Evolutionary conservation across 2,329 filamentous ascomycete species (phyloP).

Genomic region (Ceratocystiopsis brevicomis): DNA sequence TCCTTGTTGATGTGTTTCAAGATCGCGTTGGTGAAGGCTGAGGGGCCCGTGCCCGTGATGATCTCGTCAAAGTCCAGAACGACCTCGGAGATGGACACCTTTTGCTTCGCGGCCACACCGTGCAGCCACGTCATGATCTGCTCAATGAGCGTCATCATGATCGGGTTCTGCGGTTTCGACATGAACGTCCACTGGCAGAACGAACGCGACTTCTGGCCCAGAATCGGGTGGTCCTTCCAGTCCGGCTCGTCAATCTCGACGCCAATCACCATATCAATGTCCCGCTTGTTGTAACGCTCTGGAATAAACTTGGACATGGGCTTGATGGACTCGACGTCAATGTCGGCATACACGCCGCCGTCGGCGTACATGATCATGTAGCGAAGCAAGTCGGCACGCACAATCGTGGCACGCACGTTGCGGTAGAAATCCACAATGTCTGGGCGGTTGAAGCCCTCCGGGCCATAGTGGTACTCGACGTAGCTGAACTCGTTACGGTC

Average conservation of each 20-base stretch:
- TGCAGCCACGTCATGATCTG: constrained; percentile 49
- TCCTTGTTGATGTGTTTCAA: constrained; percentile 41
- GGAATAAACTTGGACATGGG: constrained; percentile 35
- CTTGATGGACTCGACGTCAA: constrained; percentile 23
- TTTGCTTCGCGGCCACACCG: constrained; percentile 37
- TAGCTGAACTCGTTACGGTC: constrained; percentile 49
- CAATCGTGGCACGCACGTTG: constrained; percentile 41
- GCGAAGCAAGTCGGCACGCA: constrained; percentile 46
- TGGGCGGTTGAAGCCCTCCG: constrained; percentile 42
- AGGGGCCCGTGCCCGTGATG: constrained; percentile 53
- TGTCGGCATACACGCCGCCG: constrained; percentile 32
- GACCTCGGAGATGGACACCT: constrained; percentile 39
- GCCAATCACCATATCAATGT: constrained; percentile 52
- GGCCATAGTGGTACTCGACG: constrained; percentile 48
- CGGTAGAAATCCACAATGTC: constrained; percentile 45
- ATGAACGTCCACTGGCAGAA: constrained; percentile 66
- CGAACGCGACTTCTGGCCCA: constrained; percentile 48
- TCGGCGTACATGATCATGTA: constrained; percentile 51
- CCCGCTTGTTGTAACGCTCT: constrained; percentile 38
- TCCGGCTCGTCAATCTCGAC: constrained; percentile 53
- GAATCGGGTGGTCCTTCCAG: constrained; percentile 42
- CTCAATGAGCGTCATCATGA: constrained; percentile 50
- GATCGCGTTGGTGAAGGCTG: constrained; percentile 48
- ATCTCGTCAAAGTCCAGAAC: constrained; percentile 52
- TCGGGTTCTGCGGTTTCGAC: constrained; percentile 44